These are phyloP conservation scores for Rhodosporidiobolus odoratus DNA, from an alignment of 768 basidiomycete species.

Conservation along the genomic window DNA sequence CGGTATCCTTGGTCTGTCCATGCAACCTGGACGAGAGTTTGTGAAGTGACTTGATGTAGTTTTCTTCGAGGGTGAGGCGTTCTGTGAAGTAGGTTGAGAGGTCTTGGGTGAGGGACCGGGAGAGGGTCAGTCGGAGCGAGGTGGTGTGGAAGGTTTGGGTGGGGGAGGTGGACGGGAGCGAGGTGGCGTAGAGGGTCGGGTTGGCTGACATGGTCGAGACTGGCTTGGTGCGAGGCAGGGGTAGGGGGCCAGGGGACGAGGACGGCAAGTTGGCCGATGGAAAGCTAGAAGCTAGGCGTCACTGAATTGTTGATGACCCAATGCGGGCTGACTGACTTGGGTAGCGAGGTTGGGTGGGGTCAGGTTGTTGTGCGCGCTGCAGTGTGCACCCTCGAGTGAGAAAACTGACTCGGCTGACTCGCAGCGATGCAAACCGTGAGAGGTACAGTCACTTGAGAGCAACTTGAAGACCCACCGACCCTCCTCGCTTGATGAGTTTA, in stretches of 20 bases:
- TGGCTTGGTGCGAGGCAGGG: neutral
- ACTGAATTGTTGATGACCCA: too few species aligned
- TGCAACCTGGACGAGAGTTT: constrained; percentile 16
- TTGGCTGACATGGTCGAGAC: constrained; percentile 4
- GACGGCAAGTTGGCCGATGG: too few species aligned
- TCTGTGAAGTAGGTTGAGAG: constrained; percentile 28
- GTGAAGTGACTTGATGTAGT: constrained; percentile 30
- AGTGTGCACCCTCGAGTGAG: too few species aligned
- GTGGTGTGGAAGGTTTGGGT: constrained; percentile 16
- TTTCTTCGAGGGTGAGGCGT: constrained; percentile 42
- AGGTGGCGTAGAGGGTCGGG: constrained; percentile 17
- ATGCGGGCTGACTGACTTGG: too few species aligned
- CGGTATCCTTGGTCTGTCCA: constrained; percentile 1
- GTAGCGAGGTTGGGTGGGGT: too few species aligned
- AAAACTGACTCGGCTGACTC: too few species aligned
- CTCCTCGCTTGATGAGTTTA: too few species aligned
- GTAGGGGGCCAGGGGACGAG: neutral
- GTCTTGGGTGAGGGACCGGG: constrained; percentile 30
- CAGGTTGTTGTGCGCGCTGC: too few species aligned
- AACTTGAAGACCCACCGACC: too few species aligned
- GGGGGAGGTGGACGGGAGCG: constrained; percentile 24
- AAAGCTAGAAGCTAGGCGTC: too few species aligned
- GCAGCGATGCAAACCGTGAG: too few species aligned
- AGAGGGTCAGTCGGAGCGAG: constrained; percentile 16
- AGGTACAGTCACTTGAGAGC: too few species aligned